These are phyloP conservation scores for Rhynchospora pubera DNA, from an alignment of 176 grass and related monocot genomes.

Conservation along the genomic window DNA sequence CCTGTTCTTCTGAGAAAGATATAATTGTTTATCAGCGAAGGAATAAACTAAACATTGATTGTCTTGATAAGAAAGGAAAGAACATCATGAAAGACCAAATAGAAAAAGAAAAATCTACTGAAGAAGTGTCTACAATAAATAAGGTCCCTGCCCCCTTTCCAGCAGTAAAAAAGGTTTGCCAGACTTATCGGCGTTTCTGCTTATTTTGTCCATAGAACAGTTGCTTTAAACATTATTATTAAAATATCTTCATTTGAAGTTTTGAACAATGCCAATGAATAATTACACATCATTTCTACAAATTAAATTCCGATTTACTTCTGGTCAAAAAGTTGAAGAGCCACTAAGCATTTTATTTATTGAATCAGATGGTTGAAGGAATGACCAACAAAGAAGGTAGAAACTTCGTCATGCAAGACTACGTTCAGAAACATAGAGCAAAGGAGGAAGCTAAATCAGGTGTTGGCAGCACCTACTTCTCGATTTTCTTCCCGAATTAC, in stretches of 20 bases:
- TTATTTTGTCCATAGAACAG: background rate
- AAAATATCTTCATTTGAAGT: background rate
- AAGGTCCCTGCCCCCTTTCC: background rate
- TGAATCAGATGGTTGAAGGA: background rate
- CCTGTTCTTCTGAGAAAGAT: background rate
- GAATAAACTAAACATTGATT: background rate
- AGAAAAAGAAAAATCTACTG: background rate
- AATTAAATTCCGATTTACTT: background rate
- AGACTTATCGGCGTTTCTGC: background rate
- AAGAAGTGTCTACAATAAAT: background rate
- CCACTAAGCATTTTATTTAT: background rate
- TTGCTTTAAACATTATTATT: background rate
- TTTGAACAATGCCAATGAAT: background rate
- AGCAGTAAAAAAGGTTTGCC: background rate
- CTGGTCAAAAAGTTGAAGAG: background rate
- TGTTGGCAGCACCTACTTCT: background rate
- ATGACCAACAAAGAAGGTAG: background rate
- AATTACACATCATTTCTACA: background rate
- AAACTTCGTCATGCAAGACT: slow-evolving; percentile 1
- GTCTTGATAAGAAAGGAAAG: background rate
- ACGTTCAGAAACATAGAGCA: background rate
- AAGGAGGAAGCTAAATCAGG: background rate
- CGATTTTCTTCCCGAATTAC: background rate
- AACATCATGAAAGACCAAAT: background rate
- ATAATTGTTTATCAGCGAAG: background rate